These are phyloP conservation scores for Metrosideros polymorpha DNA, from an alignment of 441 rosid genomes.

Conservation along the genomic window DNA sequence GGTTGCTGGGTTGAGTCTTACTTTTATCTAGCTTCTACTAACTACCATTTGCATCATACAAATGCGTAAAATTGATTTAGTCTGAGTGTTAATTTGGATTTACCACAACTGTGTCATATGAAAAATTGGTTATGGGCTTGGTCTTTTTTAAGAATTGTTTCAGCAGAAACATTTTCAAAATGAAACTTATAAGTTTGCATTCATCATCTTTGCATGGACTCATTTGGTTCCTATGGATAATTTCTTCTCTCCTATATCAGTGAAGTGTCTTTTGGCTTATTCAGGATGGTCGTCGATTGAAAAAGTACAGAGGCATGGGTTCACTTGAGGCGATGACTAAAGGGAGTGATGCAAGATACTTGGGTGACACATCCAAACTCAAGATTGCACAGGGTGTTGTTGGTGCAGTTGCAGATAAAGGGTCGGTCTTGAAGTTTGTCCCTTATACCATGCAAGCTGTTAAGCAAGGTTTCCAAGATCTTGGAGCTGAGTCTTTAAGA, in stretches of 20 bases:
- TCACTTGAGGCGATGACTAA: neutral
- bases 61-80: neutral
- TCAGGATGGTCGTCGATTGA: conserved; percentile 39
- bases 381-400: conserved; percentile 53
- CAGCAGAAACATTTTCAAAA: neutral
- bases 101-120: neutral
- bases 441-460: conserved; percentile 92
- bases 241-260: neutral
- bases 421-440: conserved; percentile 3
- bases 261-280: neutral
- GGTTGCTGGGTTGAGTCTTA: neutral
- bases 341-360: conserved; percentile 7
- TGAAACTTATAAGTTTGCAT: neutral
- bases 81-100: neutral
- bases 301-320: neutral
- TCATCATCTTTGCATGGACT: neutral
- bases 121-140: neutral
- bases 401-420: neutral
- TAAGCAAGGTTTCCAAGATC: conserved; percentile 55
- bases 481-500: neutral
- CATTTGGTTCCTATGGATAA: neutral
- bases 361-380: conserved; percentile 69
- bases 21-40: neutral
- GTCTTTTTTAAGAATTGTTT: neutral
- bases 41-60: neutral